phyloP scores from a whole-genome alignment of 768 basidiomycete genomes.

The Serendipita sp. region DNA sequence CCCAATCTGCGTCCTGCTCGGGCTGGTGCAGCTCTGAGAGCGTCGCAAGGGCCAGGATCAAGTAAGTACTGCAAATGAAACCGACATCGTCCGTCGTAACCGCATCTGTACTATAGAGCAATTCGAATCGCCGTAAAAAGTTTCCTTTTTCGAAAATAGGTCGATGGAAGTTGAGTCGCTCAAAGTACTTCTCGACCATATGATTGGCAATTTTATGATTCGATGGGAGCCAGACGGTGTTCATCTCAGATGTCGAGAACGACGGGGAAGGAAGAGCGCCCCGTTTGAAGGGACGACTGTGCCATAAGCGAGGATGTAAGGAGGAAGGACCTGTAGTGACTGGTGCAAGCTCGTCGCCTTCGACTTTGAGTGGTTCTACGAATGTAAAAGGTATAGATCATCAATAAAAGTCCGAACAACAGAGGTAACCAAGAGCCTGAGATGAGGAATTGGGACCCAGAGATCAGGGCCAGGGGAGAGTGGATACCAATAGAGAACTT shows the following conservation, averaged over 20 bases:
- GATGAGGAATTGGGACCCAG: no score
- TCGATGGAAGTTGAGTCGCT: constrained; percentile 60
- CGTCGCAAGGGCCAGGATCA: constrained; percentile 65
- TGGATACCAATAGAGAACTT: background rate
- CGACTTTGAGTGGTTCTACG: background rate
- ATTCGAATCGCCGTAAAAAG: constrained; percentile 46
- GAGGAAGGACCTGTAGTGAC: background rate
- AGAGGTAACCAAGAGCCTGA: no score
- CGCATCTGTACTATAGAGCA: constrained; percentile 44
- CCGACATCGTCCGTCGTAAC: constrained; percentile 51
- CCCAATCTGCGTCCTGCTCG: background rate
- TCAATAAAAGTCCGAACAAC: background rate
- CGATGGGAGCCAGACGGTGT: constrained; percentile 50
- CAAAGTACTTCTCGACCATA: constrained; percentile 58
- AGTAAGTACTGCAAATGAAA: constrained; percentile 59
- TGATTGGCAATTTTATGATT: constrained; percentile 47
- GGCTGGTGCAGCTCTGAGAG: constrained; percentile 68
- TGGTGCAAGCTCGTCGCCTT: background rate
- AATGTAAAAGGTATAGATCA: background rate
- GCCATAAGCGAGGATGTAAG: constrained; percentile 2
- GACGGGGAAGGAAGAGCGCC: constrained; percentile 4
- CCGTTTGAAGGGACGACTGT: constrained; percentile 2
- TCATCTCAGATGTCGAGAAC: constrained; percentile 4
- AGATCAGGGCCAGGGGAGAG: background rate
- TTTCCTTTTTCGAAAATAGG: constrained; percentile 56